These are phyloP conservation scores for Haberlea rhodopensis DNA, from an alignment of 257 asterid species.

Conservation along the genomic window DNA sequence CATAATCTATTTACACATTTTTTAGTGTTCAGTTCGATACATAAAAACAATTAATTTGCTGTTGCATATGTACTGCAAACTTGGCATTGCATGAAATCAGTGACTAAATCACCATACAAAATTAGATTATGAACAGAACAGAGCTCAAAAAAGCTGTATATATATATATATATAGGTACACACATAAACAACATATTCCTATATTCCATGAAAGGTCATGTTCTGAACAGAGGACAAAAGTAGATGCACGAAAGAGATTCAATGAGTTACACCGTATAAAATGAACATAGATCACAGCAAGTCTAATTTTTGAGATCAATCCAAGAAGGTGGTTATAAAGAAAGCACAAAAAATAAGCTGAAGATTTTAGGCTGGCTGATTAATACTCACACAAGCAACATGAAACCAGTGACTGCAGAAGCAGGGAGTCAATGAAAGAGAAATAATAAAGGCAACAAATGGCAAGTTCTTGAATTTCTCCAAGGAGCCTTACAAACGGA, in stretches of 20 bases:
- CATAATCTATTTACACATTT: conserved; percentile 3
- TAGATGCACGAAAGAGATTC: conserved; percentile 3
- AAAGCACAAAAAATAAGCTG: conserved; percentile 8
- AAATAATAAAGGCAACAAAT: conserved; percentile 75
- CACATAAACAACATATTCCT: neutral
- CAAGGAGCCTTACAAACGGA: conserved; percentile 71
- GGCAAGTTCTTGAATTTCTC: conserved; percentile 80
- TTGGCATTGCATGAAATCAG: neutral
- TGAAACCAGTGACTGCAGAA: conserved; percentile 69
- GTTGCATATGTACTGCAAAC: neutral
- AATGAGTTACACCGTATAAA: neutral
- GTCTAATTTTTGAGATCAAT: neutral
- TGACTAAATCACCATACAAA: neutral
- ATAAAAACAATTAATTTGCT: conserved; percentile 1
- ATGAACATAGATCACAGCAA: neutral
- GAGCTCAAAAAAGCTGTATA: too few species aligned
- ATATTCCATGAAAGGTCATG: neutral
- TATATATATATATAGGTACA: too few species aligned
- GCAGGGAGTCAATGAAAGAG: conserved; percentile 50
- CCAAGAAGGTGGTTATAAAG: neutral
- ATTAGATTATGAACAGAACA: neutral
- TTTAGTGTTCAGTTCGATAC: conserved; percentile 7
- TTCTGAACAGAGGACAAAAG: neutral
- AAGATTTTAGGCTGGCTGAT: conserved; percentile 4
- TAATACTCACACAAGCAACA: conserved; percentile 84